A percentile compares a stretch with the other conserved stretches of the same genome.
Evolutionary conservation across 352 stramenopile species (phyloP).

Genomic region (Phytophthora aleatoria): DNA sequence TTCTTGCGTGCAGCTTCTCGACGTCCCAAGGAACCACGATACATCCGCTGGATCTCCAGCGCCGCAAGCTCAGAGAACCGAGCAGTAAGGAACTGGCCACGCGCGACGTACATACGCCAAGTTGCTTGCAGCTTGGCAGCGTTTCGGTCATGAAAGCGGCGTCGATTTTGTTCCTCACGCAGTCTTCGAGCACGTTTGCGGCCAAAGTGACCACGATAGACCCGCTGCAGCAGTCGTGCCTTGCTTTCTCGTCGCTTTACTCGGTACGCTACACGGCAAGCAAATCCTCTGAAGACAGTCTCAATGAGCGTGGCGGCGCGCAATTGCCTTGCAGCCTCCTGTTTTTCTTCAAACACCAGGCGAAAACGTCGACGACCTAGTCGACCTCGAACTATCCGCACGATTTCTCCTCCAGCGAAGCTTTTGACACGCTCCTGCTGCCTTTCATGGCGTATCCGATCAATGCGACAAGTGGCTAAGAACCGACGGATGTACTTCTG

Average conservation of each 20-base stretch:
- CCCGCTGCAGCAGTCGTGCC: conserved; percentile 59
- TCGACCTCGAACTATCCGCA: conserved; percentile 63
- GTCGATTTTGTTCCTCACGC: conserved; percentile 43
- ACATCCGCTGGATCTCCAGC: conserved; percentile 91
- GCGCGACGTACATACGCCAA: conserved; percentile 85
- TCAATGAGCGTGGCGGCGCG: conserved; percentile 61
- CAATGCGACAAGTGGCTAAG: conserved; percentile 46
- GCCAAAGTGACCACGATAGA: conserved; percentile 74
- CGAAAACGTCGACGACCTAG: conserved; percentile 61
- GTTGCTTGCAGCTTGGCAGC: conserved; percentile 87
- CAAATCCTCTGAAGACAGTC: conserved; percentile 67
- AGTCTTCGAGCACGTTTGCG: conserved; percentile 45
- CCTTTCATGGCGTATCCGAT: conserved; percentile 35
- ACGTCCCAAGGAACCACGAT: conserved; percentile 84
- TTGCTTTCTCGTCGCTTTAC: conserved; percentile 51
- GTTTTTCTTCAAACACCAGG: conserved; percentile 23
- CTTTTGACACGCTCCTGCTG: conserved; percentile 50
- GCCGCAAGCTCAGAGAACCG: conserved; percentile 79
- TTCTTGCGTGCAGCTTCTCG: conserved; percentile 64
- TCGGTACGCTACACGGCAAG: conserved; percentile 54
- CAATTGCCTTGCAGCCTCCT: conserved; percentile 24
- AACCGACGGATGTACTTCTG: conserved; percentile 64
- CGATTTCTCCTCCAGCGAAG: conserved; percentile 66
- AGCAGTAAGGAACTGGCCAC: conserved; percentile 66
- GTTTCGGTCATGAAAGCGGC: conserved; percentile 54